Base-by-base conservation (phyloP, 2,329 filamentous ascomycete species). In the Didymosphaeria variabile region DNA sequence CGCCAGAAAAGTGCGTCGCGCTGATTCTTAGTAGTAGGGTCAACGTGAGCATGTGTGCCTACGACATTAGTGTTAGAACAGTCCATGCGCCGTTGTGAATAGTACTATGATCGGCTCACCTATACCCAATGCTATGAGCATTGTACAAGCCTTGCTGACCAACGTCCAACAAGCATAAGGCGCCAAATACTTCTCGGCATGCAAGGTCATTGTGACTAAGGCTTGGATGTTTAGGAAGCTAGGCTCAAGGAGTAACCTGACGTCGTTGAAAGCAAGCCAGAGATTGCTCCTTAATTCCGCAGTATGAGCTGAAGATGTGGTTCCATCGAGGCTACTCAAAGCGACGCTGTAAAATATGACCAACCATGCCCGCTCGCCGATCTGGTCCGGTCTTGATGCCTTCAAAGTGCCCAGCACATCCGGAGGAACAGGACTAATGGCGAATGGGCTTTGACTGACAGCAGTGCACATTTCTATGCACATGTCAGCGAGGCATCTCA, bases 261-360 rank as follows among this genome's bases (percentile, higher is more conserved):
- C 59, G 34, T 61, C 49, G 40, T 61, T 57, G 17, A 61, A 51
- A 17, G 59, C 55, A 6, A 49, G 32, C 54, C 54, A 61, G 12
- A 61, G 38, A 36, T 61, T 57, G 38, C 49, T 46, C 17, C 42
- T 52, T 13, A 61, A 38, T 21, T 42, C 54, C 34, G 26, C 26
- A 31, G 7, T 57, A 9, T 17, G 21, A 5, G 34, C 29, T 21
- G 13, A 17, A 17, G 32, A 32, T 10, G 6, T 7, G 15, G 26
- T 46, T n/a, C 5, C 19, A 9, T 46, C 26, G 8, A 31, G 23
- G 19, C 32, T 19, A 8, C 38, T 57, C 32, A 61, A 42, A 6
- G 50, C 47, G 21, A 57, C 23, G 31, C 59, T 61, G 21, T 61
- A 61, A n/a, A 47, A 61, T n/a, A 61, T 61, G 19, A 61, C 54